phyloP scores from a whole-genome alignment of 2,329 filamentous ascomycete species.

The Cladosporium sp. region DNA sequence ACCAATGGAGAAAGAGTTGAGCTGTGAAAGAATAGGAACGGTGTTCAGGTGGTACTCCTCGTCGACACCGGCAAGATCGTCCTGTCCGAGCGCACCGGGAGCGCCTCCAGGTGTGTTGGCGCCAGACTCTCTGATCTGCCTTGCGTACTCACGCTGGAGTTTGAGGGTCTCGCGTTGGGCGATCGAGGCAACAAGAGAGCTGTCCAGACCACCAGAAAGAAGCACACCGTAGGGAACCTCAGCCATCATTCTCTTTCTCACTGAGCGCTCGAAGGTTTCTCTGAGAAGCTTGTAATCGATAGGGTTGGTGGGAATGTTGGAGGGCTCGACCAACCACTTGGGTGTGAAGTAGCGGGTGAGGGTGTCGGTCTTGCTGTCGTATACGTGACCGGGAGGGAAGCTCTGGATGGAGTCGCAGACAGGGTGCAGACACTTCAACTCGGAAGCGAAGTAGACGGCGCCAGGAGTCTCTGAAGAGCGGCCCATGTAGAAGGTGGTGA shows the following conservation, averaged over 20 bases:
- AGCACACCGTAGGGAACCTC: constrained; percentile 97
- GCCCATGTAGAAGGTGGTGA: constrained; percentile 96
- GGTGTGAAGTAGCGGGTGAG: constrained; percentile 87
- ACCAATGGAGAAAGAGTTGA: constrained; percentile 98
- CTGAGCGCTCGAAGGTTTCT: constrained; percentile 79
- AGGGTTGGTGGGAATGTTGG: constrained; percentile 71
- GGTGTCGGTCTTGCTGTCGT: constrained; percentile 85
- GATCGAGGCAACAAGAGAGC: constrained; percentile 89
- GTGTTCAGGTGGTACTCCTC: constrained; percentile 86
- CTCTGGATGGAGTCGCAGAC: constrained; percentile 93
- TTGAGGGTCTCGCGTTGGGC: constrained; percentile 87
- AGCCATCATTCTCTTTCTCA: constrained; percentile 96
- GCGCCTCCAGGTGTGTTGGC: constrained; percentile 25
- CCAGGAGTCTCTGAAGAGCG: constrained; percentile 75
- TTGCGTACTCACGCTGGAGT: constrained; percentile 51
- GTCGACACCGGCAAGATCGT: constrained; percentile 85
- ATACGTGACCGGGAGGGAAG: constrained; percentile 94
- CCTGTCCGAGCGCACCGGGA: constrained; percentile 42
- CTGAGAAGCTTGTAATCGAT: constrained; percentile 80
- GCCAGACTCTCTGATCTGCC: constrained; percentile 32
- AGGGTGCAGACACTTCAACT: constrained; percentile 86
- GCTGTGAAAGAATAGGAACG: constrained; percentile 83
- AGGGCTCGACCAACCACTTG: constrained; percentile 78
- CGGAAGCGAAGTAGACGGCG: constrained; percentile 91
- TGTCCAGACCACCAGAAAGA: constrained; percentile 91